These are phyloP conservation scores for Ogataea corticis DNA, from an alignment of 805 yeast genomes.

Conservation along the genomic window DNA sequence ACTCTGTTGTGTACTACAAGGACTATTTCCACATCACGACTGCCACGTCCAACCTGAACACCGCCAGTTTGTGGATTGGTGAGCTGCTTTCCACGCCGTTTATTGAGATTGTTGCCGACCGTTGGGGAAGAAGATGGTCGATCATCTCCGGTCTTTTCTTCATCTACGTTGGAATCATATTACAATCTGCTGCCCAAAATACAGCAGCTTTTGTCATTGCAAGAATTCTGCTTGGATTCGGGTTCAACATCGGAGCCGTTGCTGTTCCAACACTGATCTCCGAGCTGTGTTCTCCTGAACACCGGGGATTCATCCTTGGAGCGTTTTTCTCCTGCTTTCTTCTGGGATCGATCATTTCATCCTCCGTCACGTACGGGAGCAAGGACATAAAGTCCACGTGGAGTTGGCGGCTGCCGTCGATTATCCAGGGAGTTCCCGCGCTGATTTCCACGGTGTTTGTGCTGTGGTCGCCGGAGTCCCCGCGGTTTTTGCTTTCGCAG, in stretches of 20 bases:
- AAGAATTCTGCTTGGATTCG: slow-evolving; percentile 35
- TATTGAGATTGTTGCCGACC: slow-evolving; percentile 9
- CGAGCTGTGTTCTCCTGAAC: slow-evolving; percentile 29
- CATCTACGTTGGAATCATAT: slow-evolving; percentile 52
- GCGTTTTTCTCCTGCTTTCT: slow-evolving; percentile 44
- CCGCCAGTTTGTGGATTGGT: slow-evolving; percentile 32
- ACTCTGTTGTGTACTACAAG: slow-evolving; percentile 16
- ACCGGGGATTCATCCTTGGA: slow-evolving; percentile 36
- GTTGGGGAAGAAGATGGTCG: slow-evolving; percentile 57
- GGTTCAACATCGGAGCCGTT: slow-evolving; percentile 19
- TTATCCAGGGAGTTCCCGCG: slow-evolving; percentile 49
- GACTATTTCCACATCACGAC: slow-evolving; percentile 12
- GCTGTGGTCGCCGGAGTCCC: slow-evolving; percentile 43
- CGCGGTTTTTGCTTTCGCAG: slow-evolving; percentile 37
- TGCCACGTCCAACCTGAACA: slow-evolving; percentile 14
- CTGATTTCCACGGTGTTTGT: slow-evolving; percentile 37
- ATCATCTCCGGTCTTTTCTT: slow-evolving; percentile 50
- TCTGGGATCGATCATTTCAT: slow-evolving; percentile 45
- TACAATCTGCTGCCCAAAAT: slow-evolving; percentile 41
- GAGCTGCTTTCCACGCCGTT: slow-evolving; percentile 3
- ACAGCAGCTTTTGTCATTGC: slow-evolving; percentile 38
- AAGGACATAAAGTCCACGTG: slow-evolving; percentile 39
- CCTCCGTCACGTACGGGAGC: slow-evolving; percentile 40
- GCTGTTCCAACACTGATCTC: slow-evolving; percentile 33
- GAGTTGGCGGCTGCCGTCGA: slow-evolving; percentile 57